A percentile compares a stretch with the other conserved stretches of the same genome.
phyloP scores from a whole-genome alignment of 2,329 filamentous ascomycete species.

The Ophiocordyceps australis region DNA sequence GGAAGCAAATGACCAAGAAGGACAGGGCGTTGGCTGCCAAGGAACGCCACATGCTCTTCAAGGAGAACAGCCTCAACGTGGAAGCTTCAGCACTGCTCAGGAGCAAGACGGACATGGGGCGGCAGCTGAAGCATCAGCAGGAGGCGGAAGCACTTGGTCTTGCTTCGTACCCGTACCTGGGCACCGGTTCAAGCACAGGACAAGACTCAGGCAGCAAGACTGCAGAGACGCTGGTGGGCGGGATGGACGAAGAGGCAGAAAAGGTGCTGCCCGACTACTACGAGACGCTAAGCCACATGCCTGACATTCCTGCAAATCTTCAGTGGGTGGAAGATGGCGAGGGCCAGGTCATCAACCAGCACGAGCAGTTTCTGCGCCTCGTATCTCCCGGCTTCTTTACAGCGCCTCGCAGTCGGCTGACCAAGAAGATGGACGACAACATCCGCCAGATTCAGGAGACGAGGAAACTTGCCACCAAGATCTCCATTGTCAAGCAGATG shows the following conservation, averaged over 20 bases:
- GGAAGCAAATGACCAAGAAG: slow-evolving; percentile 98
- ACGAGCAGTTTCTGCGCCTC: slow-evolving; percentile 67
- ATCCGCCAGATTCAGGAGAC: slow-evolving; percentile 95
- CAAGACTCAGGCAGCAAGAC: slow-evolving; percentile 26
- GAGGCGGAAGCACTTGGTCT: slow-evolving; percentile 37
- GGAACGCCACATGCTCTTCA: slow-evolving; percentile 73
- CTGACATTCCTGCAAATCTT: slow-evolving; percentile 61
- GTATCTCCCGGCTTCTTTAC: slow-evolving; percentile 60
- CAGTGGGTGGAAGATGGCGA: slow-evolving; percentile 83
- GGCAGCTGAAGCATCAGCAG: slow-evolving; percentile 66
- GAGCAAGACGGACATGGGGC: slow-evolving; percentile 74
- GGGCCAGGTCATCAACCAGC: slow-evolving; percentile 74
- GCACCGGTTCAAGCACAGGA: slow-evolving; percentile 18
- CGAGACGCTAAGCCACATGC: slow-evolving; percentile 68
- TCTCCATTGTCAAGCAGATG: slow-evolving; percentile 98
- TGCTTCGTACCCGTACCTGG: slow-evolving; percentile 16
- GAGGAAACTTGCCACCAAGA: slow-evolving; percentile 86
- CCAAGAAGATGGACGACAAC: slow-evolving; percentile 73
- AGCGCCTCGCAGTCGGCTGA: slow-evolving; percentile 54
- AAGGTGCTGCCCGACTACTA: slow-evolving; percentile 87
- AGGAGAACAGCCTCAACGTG: slow-evolving; percentile 62
- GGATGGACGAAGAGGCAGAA: slow-evolving; percentile 81
- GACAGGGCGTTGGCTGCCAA: slow-evolving; percentile 75
- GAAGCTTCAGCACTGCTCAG: slow-evolving; percentile 80
- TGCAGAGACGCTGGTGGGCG: slow-evolving; percentile 73